Conservation (phyloP, 1,284 basidiomycete species). For the Sporisorium graminicola region DNA sequence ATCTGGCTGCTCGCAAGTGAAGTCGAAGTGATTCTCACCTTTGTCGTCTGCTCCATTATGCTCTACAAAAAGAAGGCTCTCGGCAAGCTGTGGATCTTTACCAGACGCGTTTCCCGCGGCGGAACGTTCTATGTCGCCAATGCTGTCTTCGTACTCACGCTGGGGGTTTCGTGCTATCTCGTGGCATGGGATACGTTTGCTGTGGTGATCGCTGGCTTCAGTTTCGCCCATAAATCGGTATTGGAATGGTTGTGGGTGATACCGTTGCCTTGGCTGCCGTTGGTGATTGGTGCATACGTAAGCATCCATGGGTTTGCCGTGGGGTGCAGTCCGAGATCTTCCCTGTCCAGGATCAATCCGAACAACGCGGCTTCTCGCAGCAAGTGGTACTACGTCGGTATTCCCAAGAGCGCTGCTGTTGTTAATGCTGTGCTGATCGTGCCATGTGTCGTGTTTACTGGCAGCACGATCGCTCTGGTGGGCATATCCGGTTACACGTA, state of each 20-base stretch:
- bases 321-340: slow-evolving; percentile 22
- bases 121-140: slow-evolving; percentile 31
- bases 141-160: slow-evolving; percentile 26
- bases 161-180: slow-evolving; percentile 18
- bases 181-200: slow-evolving; percentile 11
- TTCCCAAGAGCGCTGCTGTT: not conserved
- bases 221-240: not conserved
- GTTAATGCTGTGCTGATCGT: slow-evolving; percentile 18
- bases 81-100: slow-evolving; percentile 34
- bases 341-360: slow-evolving; percentile 1
- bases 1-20: slow-evolving; percentile 22
- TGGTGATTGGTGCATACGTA: slow-evolving; percentile 15
- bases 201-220: not conserved
- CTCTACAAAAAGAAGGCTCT: slow-evolving; percentile 22
- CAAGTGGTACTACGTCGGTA: slow-evolving; percentile 16
- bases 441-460: slow-evolving; percentile 8
- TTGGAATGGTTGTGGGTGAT: slow-evolving; percentile 33
- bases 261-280: slow-evolving; percentile 33
- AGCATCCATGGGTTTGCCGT: slow-evolving; percentile 29
- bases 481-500: slow-evolving; percentile 3
- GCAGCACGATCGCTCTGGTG: slow-evolving; percentile 8
- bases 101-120: slow-evolving; percentile 8
- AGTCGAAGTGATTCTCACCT: slow-evolving; percentile 18
- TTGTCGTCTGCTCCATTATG: slow-evolving; percentile 27
- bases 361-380: not conserved